Evolutionary conservation across 176 grass and related monocot genomes (phyloP), one percentile per base, ranked within the genome.

Genomic region (Aegilops longissima): DNA sequence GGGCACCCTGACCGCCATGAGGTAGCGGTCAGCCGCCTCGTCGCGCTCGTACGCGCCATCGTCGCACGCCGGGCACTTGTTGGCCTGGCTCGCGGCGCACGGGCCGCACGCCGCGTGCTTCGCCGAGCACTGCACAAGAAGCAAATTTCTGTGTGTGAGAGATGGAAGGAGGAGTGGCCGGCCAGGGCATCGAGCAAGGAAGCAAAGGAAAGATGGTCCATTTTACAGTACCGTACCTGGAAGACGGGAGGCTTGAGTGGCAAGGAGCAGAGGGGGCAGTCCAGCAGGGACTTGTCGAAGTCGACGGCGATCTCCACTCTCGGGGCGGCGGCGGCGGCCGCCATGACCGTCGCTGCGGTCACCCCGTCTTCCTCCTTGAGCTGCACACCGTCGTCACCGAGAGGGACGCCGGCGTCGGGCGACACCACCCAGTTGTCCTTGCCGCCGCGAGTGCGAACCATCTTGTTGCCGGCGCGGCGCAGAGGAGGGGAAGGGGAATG

Each of bases 1-100:
- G n/a, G 73, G 31, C n/a, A 86, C 84, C 33, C 45, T 39, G 14
- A 74, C 84, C 13, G 63, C 84, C 45, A 36, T 3, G 63, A 86
- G 10, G 84, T 9, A 58, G 39, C 5, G 9, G 45, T 86, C 47
- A 3, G 51, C 42, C 31, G 18, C 44, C 8, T 16, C 7, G 0
- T 34, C 44, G 74, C 30, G 64, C 64, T 67, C 64, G 64, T 67
- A 67, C 13, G 29, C 64, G 64, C 64, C 25, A 27, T 27, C 64
- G 2, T 54, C 27, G 64, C 64, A 67, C 29, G 29, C 13, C 64
- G 29, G 27, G 29, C 64, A 67, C 64, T 33, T 17, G 64, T 4
- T 33, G 5, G 29, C 14, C 5, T 0, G 64, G 64, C 14, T 33
- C 12, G 27, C 64, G 2, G 64, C 29, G 64, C 64, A 67, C 0